Percentiles rank a stretch among this genome's conserved stretches.
phyloP scores from a whole-genome alignment of 2,329 filamentous ascomycete species.

The Aotearoamyces nothofagi region DNA sequence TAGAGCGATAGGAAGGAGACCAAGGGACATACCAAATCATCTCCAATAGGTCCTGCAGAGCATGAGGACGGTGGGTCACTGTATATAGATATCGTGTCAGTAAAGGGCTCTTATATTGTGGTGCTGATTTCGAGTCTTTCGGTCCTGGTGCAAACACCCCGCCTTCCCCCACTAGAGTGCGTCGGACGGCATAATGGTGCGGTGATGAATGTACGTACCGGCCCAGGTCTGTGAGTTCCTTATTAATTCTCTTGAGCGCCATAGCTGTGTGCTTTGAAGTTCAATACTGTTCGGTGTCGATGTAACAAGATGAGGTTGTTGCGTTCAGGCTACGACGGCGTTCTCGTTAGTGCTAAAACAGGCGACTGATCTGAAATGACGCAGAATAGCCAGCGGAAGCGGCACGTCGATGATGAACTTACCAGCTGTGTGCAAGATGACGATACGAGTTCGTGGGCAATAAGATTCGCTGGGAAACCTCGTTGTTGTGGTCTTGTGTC shows the following conservation, averaged over 20 bases:
- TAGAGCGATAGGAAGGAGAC: slow-evolving; percentile 5
- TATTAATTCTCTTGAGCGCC: slow-evolving; percentile 91
- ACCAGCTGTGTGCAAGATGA: no score
- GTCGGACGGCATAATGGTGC: slow-evolving; percentile 8
- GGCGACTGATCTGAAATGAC: slow-evolving; percentile 1
- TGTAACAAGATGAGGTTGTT: no score
- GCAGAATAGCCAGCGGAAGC: no score
- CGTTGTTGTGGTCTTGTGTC: no score
- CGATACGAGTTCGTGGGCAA: no score
- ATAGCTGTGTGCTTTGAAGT: slow-evolving; percentile 28
- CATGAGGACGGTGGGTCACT: slow-evolving; percentile 98
- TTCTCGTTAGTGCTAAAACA: no score
- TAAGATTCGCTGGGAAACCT: no score
- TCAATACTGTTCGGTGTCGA: no score
- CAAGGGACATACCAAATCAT: slow-evolving; percentile 74
- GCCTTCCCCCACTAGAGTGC: no score
- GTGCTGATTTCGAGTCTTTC: slow-evolving; percentile 29
- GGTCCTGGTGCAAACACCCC: no score
- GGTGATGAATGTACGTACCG: slow-evolving; percentile 41
- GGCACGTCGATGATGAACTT: no score
- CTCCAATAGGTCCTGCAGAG: slow-evolving; percentile 90
- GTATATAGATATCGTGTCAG: slow-evolving; percentile 13
- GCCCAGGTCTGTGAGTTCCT: slow-evolving; percentile 81
- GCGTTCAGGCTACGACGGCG: no score
- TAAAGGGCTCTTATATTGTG: slow-evolving; percentile 79